phyloP scores from a whole-genome alignment of 2,329 filamentous ascomycete genomes.

The Dendrostoma leiphaemia region DNA sequence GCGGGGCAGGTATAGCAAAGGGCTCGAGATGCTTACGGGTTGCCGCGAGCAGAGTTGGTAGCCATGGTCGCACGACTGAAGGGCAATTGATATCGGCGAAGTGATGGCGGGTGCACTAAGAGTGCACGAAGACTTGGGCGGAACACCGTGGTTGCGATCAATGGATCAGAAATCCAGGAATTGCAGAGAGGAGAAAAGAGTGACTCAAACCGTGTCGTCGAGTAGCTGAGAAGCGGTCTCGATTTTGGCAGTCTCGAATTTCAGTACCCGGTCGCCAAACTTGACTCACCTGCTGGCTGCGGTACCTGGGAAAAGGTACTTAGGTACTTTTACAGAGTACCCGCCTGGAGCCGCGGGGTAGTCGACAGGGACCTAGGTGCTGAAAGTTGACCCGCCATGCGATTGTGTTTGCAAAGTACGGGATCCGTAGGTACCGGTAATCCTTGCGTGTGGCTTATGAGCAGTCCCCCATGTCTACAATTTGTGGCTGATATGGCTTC shows the following conservation, averaged over 20 bases:
- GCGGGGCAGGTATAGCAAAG: not conserved
- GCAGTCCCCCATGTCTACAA: too few relatives aligned
- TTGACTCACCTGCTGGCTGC: conserved; percentile 7
- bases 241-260: not conserved
- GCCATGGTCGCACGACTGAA: conserved; percentile 53
- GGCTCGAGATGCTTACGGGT: conserved; percentile 35
- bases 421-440: not conserved
- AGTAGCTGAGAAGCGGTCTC: not conserved
- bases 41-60: conserved; percentile 52
- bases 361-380: not conserved
- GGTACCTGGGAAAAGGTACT: not conserved
- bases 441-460: not conserved
- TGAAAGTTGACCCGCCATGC: too few relatives aligned
- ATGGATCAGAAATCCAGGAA: not conserved
- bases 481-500: not conserved
- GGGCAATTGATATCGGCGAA: conserved; percentile 39
- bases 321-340: too few relatives aligned
- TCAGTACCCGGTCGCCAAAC: not conserved
- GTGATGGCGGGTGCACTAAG: conserved; percentile 54
- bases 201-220: conserved; percentile 6
- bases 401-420: not conserved
- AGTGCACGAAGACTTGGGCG: conserved; percentile 44
- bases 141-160: conserved; percentile 26
- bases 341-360: conserved; percentile 5
- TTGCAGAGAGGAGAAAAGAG: not conserved